Evolutionary conservation across 2,329 filamentous ascomycete species (phyloP).

Genomic region (Aspergillus fischeri): DNA sequence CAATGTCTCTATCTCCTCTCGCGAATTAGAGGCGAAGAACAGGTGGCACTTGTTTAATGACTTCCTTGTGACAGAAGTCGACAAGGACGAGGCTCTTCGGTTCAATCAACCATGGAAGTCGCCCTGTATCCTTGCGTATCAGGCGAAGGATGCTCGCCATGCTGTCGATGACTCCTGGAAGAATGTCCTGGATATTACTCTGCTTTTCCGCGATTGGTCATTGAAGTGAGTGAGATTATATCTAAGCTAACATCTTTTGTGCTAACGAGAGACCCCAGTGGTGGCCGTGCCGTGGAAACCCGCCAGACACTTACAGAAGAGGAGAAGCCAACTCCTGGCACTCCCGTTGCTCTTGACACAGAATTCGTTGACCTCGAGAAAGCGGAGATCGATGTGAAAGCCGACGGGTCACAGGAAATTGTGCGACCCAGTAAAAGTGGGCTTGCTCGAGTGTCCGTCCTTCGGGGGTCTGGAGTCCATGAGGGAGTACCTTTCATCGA

Average conservation of each 20-base stretch:
- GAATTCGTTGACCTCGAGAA: conserved; percentile 93
- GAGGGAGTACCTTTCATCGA: conserved; percentile 91
- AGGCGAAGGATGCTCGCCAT: conserved; percentile 76
- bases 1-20: conserved; percentile 60
- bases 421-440: conserved; percentile 88
- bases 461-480: conserved; percentile 70
- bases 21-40: conserved; percentile 52
- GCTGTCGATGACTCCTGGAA: conserved; percentile 84
- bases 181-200: conserved; percentile 71
- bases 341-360: conserved; percentile 84
- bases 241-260: neutral
- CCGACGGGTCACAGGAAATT: conserved; percentile 85
- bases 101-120: conserved; percentile 93
- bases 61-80: conserved; percentile 80
- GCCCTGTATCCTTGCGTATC: conserved; percentile 82
- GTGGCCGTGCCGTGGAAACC: conserved; percentile 35
- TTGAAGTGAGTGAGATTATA: conserved; percentile 38
- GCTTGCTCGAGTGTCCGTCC: conserved; percentile 85
- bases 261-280: conserved; percentile 19
- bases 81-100: conserved; percentile 75
- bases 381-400: conserved; percentile 93
- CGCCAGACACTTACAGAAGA: conserved; percentile 39
- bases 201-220: conserved; percentile 73
- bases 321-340: conserved; percentile 67
- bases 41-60: conserved; percentile 98